phyloP scores from a whole-genome alignment of 805 yeast species.

The Yueomyces sp. region DNA sequence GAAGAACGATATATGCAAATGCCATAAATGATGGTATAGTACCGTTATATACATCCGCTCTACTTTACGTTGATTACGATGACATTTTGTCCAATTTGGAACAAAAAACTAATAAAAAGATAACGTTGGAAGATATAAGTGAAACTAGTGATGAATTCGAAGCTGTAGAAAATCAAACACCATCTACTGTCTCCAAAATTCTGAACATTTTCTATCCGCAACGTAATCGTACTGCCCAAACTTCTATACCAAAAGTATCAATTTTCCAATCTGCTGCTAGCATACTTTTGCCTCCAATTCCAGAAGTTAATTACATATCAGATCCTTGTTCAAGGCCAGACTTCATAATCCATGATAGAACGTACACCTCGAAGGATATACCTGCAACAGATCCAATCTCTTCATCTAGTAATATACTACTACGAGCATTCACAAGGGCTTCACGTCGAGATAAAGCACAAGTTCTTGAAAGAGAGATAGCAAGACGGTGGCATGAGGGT shows the following conservation, averaged over 20 bases:
- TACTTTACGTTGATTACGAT: slow-evolving; percentile 55
- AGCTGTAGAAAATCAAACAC: slow-evolving; percentile 7
- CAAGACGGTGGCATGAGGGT: slow-evolving; percentile 73
- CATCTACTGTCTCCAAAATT: slow-evolving; percentile 33
- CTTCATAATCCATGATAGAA: slow-evolving; percentile 55
- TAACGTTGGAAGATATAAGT: not conserved
- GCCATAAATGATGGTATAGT: slow-evolving; percentile 72
- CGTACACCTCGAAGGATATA: slow-evolving; percentile 39
- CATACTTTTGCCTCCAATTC: slow-evolving; percentile 56
- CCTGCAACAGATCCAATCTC: slow-evolving; percentile 21
- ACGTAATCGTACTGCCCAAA: slow-evolving; percentile 2
- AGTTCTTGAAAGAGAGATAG: slow-evolving; percentile 71
- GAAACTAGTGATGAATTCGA: not conserved
- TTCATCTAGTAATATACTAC: slow-evolving; percentile 15
- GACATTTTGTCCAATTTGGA: slow-evolving; percentile 25
- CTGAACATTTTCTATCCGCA: slow-evolving; percentile 14
- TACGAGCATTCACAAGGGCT: slow-evolving; percentile 21
- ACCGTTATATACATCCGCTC: slow-evolving; percentile 59
- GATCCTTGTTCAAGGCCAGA: slow-evolving; percentile 48
- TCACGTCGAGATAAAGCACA: slow-evolving; percentile 44
- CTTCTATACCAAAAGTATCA: slow-evolving; percentile 45
- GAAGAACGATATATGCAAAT: slow-evolving; percentile 66
- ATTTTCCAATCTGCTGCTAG: slow-evolving; percentile 58
- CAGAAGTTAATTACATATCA: slow-evolving; percentile 43
- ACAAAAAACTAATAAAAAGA: slow-evolving; percentile 9